Base-by-base conservation (phyloP, 768 basidiomycete species). In the Termitomyces sp. region DNA sequence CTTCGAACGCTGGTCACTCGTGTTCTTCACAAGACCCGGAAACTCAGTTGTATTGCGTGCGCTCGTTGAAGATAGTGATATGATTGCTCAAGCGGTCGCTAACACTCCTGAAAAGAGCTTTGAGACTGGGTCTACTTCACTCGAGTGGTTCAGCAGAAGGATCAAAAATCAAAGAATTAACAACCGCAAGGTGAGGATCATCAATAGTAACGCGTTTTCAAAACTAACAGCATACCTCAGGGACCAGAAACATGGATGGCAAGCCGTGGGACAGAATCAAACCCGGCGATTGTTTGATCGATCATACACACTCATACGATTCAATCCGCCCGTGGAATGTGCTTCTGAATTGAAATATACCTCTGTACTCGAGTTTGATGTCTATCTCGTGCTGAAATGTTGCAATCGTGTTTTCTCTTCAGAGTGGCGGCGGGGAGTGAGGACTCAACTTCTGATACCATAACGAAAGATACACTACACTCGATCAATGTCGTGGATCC, bases 11-110 rank as follows among this genome's bases (percentile, higher is more conserved):
- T 88, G 84, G 81, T 89, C 87, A 6, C 70, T 88, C 9, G 87
- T 86, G 0, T 89, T 81, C 70, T 88, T 89, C 71, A 83, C 80
- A 0, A 76, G 88, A 26, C 87, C 87, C 0, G 81, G 80, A 9
- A 79, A 86, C 65, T 74, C 75, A 2, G 71, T 79, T 37, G 58
- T 76, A 1, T 79, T 89, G 9, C 77, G 75, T 9, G 79, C 86
- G 4, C 70, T 88, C 5, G 68, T 74, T 0, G 77, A 83, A 30
- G 74, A 81, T 9, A 87, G 86, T 56, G 62, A 73, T 0, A 53
- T 80, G 2, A 79, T 88, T 18, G 79, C 82, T 0, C 71, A 67
- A 53, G 84, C 59, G 68, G 84, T 59, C 49, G 64, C 64, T 10
- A 65, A 67, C 1, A 74, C 78, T 5, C 70, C 74, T 0, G 80